These are phyloP conservation scores for Chaetomium cochliodes DNA, from an alignment of 495 filamentous ascomycete species.

Conservation along the genomic window DNA sequence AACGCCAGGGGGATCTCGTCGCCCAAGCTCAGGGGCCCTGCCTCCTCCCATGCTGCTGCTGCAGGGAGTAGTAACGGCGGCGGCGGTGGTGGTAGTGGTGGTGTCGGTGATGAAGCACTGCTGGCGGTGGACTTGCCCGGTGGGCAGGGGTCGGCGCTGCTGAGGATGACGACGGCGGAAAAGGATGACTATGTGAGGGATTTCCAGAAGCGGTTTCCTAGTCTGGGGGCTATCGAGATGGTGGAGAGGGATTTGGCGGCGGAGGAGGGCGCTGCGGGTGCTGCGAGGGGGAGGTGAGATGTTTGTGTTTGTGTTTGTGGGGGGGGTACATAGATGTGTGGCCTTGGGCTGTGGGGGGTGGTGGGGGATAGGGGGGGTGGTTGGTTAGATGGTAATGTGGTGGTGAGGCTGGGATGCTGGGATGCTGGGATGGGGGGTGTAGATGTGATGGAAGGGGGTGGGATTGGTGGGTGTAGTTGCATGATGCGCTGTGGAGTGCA, in stretches of 20 bases:
- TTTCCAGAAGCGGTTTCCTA: constrained; percentile 82
- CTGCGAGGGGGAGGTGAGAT: constrained; percentile 5
- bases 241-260: constrained; percentile 56
- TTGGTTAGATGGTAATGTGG: not conserved
- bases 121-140: constrained; percentile 45
- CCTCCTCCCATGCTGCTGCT: not conserved
- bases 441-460: not conserved
- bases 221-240: constrained; percentile 77
- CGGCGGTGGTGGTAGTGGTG: constrained; percentile 16
- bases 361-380: not conserved
- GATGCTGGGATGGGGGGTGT: not conserved
- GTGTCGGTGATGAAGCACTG: constrained; percentile 31
- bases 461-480: not conserved
- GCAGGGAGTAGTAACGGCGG: constrained; percentile 7
- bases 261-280: constrained; percentile 19
- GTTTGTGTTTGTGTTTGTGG: not conserved
- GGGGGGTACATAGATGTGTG: no score
- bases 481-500: not conserved
- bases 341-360: not conserved
- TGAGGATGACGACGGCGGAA: constrained; percentile 49
- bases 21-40: constrained; percentile 14
- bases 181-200: constrained; percentile 57
- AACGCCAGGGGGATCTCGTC: constrained; percentile 8
- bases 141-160: constrained; percentile 36
- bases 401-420: not conserved